A percentile compares a stretch with the other conserved stretches of the same genome.
phyloP scores from a whole-genome alignment of 495 filamentous ascomycete genomes.

The Aspergillus conjunctus region DNA sequence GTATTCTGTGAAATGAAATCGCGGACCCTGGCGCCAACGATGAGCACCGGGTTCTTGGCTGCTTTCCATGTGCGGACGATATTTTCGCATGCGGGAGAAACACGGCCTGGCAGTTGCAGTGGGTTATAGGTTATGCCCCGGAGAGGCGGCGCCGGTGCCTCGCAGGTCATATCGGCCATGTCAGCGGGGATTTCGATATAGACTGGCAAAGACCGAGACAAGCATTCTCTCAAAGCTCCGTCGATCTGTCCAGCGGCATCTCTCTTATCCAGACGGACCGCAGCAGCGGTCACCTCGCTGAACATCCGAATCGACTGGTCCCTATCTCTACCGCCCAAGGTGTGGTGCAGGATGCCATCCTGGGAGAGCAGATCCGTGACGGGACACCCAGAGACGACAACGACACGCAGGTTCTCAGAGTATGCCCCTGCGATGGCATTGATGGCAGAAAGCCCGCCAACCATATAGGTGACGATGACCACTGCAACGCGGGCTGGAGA shows the following conservation, averaged over 20 bases:
- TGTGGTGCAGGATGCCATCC: constrained; percentile 14
- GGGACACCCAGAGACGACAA: constrained; percentile 68
- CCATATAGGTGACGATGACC: constrained; percentile 73
- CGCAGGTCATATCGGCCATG: background rate
- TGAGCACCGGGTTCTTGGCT: constrained; percentile 5
- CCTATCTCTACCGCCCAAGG: background rate
- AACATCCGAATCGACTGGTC: constrained; percentile 16
- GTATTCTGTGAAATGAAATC: background rate
- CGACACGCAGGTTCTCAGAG: constrained; percentile 70
- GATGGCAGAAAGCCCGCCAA: constrained; percentile 71
- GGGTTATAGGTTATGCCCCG: background rate
- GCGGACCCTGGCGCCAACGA: constrained; percentile 12
- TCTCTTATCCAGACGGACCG: background rate
- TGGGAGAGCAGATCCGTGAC: background rate
- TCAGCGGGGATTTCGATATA: constrained; percentile 24
- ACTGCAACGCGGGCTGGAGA: constrained; percentile 60
- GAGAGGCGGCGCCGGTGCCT: constrained; percentile 1
- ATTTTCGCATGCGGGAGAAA: background rate
- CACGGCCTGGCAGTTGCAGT: background rate
- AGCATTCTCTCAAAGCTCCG: constrained; percentile 1
- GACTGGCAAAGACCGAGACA: constrained; percentile 7
- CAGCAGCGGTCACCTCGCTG: background rate
- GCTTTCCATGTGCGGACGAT: background rate
- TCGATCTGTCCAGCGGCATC: constrained; percentile 4
- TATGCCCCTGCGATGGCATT: constrained; percentile 72